Evolutionary conservation across 1,139 yeast species (phyloP).

Genomic region (Taphrina flavorubra): DNA sequence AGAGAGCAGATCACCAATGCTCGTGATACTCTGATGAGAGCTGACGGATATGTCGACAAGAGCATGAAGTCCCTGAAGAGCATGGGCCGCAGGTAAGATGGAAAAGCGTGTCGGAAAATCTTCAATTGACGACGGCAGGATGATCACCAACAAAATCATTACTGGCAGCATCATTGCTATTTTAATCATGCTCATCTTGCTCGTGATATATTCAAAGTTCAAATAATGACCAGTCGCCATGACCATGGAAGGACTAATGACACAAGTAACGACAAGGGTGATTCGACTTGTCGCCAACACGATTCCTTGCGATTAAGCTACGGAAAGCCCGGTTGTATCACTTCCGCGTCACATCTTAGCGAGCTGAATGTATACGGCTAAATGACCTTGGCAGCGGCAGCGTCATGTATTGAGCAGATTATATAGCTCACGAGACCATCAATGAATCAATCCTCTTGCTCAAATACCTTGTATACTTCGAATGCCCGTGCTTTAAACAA

Average conservation of each 20-base stretch:
- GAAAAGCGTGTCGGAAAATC: not conserved
- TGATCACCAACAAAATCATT: conserved; percentile 92
- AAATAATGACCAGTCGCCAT: not conserved
- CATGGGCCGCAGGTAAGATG: conserved; percentile 70
- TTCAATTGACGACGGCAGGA: conserved; percentile 53
- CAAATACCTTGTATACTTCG: too few species aligned
- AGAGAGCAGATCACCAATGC: conserved; percentile 88
- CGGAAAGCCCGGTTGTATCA: too few species aligned
- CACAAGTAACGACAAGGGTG: too few species aligned
- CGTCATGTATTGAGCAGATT: too few species aligned
- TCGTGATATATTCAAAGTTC: conserved; percentile 86
- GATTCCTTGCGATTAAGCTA: too few species aligned
- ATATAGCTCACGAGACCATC: too few species aligned
- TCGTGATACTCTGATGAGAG: conserved; percentile 71
- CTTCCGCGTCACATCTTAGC: too few species aligned
- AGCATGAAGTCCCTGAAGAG: conserved; percentile 83
- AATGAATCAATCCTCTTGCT: too few species aligned
- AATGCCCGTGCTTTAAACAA: too few species aligned
- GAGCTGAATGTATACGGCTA: too few species aligned
- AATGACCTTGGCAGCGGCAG: too few species aligned
- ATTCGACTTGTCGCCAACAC: too few species aligned
- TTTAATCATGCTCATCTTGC: conserved; percentile 75
- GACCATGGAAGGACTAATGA: not conserved
- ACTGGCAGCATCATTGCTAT: conserved; percentile 96
- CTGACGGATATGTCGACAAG: conserved; percentile 91